Evolutionary conservation across 768 basidiomycete species (phyloP), one percentile per base, ranked within the genome.

Genomic region (Pleurotus tuber-regium): DNA sequence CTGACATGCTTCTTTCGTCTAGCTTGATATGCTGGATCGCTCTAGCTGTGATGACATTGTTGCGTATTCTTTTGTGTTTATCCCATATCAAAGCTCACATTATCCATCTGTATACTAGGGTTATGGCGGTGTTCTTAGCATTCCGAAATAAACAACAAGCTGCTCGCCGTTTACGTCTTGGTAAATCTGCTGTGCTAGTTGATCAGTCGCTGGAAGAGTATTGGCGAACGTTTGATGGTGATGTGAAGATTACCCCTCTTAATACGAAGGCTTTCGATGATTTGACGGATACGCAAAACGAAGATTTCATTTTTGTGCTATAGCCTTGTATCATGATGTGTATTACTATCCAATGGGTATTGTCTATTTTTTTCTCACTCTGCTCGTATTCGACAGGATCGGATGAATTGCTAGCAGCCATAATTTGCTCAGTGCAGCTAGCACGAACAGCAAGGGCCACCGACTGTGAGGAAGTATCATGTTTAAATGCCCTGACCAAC

Each of bases 11-110:
- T n/a, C 4, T 23, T 28, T 40, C 16, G 26, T 28, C 5, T 33
- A 73, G 71, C 52, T 57, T 76, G 26, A 64, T 68, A 12, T 73
- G 72, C 47, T 76, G 73, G 70, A 63, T 70, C 19, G 60, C 65
- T 2, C 60, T 73, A 1, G 57, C 71, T 5, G 57, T 66, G 5
- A 35, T 73, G 3, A 68, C 69, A 19, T 56, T 72, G 70, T 69
- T n/a, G 51, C 39, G 69, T 56, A 7, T n/a, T 9, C 28, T 31
- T 1, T 18, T 9, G 39, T 25, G 43, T 14, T 29, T 21, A 24
- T 36, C 41, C 41, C 16, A 4, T 11, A n/a, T n/a, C n/a, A 19
- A n/a, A 49, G 26, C 14, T 23, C 11, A 11, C 24, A 19, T 5
- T 25, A 19, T 25, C 30, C 12, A 0, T 9, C n/a, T 24, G 16